A percentile compares a stretch with the other conserved stretches of the same genome.
phyloP scores from a whole-genome alignment of 331 rosid species.

The Telfairia occidentalis region DNA sequence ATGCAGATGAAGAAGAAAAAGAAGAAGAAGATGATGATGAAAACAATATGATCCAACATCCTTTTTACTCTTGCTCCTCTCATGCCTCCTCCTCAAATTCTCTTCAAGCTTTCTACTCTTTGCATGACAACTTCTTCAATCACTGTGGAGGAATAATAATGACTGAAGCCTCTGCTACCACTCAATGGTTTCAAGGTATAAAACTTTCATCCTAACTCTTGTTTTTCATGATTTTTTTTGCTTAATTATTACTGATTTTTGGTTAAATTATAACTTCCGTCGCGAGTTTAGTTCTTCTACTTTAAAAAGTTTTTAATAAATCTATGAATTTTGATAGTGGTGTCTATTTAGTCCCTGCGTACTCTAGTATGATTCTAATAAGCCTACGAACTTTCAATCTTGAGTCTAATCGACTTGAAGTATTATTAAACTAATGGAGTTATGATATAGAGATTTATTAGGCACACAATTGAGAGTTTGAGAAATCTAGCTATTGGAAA shows the following conservation, averaged over 20 bases:
- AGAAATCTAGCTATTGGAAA: too few relatives aligned
- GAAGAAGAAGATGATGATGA: conserved; percentile 15
- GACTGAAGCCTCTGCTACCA: conserved; percentile 4
- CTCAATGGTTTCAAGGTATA: conserved; percentile 46
- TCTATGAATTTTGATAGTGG: too few relatives aligned
- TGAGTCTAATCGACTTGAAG: too few relatives aligned
- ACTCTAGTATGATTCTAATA: not conserved
- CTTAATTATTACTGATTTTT: too few relatives aligned
- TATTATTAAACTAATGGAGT: too few relatives aligned
- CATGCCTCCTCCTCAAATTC: conserved; percentile 45
- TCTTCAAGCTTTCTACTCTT: conserved; percentile 27
- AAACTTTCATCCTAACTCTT: not conserved
- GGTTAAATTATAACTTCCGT: too few relatives aligned
- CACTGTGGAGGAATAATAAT: conserved; percentile 11
- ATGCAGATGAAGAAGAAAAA: conserved; percentile 35
- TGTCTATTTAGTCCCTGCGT: not conserved
- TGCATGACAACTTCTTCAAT: conserved; percentile 16
- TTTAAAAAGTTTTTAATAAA: too few relatives aligned
- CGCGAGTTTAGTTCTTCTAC: too few relatives aligned
- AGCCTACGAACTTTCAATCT: too few relatives aligned
- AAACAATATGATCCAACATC: conserved; percentile 21
- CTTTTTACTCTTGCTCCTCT: conserved; percentile 40
- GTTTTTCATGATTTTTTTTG: not conserved
- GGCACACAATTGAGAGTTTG: too few relatives aligned
- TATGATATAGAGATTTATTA: too few relatives aligned